These are phyloP conservation scores for Helianthus annuus DNA, from an alignment of 129 eudicot species.

Conservation along the genomic window HanXRQr2.0-SUNRISE NC_035443.2:67726469-67726968, in stretches of 20 bases:
- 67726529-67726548: not conserved
- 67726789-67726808: not conserved
- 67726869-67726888: no score
- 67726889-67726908: no score
- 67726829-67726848: no score
- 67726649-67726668: no score
- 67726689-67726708: not conserved
- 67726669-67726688: not conserved
- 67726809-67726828: no score
- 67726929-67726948: no score
- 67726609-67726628: slow-evolving; percentile 23
- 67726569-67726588: slow-evolving; percentile 41
- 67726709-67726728: not conserved
- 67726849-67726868: no score
- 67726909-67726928: no score
- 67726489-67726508: not conserved
- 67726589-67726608: slow-evolving; percentile 42
- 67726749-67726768: not conserved
- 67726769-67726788: not conserved
- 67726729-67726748: not conserved
- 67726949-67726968: no score
- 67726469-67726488: no score
- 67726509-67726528: not conserved
- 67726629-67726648: not conserved
- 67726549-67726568: no score